These are phyloP conservation scores for Podosphaera xanthii DNA, from an alignment of 2,329 filamentous ascomycete genomes.

Conservation along the genomic window DNA sequence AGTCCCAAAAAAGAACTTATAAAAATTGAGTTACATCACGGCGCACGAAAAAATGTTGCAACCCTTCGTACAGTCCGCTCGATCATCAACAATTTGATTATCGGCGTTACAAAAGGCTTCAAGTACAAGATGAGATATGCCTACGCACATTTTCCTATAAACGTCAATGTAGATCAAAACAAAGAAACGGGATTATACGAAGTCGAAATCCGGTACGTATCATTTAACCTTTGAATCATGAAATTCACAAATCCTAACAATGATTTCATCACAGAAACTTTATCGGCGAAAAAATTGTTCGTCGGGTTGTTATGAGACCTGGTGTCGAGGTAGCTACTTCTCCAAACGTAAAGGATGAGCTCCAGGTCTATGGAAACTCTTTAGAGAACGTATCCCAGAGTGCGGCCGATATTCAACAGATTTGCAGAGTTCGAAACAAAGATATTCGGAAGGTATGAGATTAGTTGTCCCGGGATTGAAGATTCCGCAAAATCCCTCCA, in stretches of 20 bases:
- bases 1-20: conserved; percentile 67
- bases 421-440: conserved; percentile 99
- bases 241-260: neutral
- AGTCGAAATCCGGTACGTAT: conserved; percentile 84
- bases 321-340: conserved; percentile 84
- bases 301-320: conserved; percentile 66
- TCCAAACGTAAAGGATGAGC: conserved; percentile 92
- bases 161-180: conserved; percentile 98
- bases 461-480: too few species aligned
- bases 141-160: conserved; percentile 99
- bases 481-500: too few species aligned
- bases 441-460: conserved; percentile 89
- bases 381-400: conserved; percentile 94
- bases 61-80: conserved; percentile 95
- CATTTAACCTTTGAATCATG: neutral
- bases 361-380: conserved; percentile 78
- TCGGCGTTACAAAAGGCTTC: conserved; percentile 96
- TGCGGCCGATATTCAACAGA: conserved; percentile 98
- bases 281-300: conserved; percentile 98
- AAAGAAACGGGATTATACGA: conserved; percentile 65
- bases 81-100: conserved; percentile 95
- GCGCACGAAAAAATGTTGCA: conserved; percentile 90
- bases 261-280: conserved; percentile 46
- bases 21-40: conserved; percentile 97
- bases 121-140: conserved; percentile 99